Conservation (phyloP, 495 filamentous ascomycete genomes). For the Trichocladium antarcticum region DNA sequence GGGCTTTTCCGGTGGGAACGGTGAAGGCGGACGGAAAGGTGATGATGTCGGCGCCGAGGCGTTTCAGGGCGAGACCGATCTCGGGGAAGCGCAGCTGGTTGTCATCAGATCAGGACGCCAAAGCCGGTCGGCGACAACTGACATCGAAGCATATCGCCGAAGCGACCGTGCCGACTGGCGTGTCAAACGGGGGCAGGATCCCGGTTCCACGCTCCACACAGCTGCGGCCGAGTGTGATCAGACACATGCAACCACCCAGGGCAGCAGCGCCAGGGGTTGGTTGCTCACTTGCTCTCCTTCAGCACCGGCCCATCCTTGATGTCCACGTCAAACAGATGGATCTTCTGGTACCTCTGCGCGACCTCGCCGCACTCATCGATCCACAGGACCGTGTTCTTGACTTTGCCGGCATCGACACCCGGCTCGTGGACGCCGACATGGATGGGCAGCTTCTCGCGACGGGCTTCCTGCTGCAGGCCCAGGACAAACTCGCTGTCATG, state of each 20-base stretch:
- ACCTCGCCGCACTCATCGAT: constrained; percentile 33
- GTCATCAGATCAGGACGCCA: background rate
- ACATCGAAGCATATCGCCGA: constrained; percentile 84
- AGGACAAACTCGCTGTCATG: constrained; percentile 49
- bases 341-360: constrained; percentile 44
- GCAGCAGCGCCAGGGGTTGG: no score
- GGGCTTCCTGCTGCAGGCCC: constrained; percentile 59
- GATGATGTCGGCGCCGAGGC: constrained; percentile 52
- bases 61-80: constrained; percentile 49
- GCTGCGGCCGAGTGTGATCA: no score
- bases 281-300: constrained; percentile 23
- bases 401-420: constrained; percentile 19
- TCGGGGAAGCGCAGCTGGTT: constrained; percentile 60
- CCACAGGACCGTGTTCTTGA: constrained; percentile 40
- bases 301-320: constrained; percentile 21
- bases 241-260: no score
- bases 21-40: constrained; percentile 90
- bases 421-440: constrained; percentile 72
- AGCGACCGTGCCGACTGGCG: constrained; percentile 61
- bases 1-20: constrained; percentile 70
- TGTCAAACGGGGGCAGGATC: constrained; percentile 54
- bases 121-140: background rate
- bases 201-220: constrained; percentile 22
- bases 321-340: constrained; percentile 39
- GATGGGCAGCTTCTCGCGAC: constrained; percentile 50